Conservation (phyloP, 352 stramenopile species). For the Plasmopara halstedii region DNA sequence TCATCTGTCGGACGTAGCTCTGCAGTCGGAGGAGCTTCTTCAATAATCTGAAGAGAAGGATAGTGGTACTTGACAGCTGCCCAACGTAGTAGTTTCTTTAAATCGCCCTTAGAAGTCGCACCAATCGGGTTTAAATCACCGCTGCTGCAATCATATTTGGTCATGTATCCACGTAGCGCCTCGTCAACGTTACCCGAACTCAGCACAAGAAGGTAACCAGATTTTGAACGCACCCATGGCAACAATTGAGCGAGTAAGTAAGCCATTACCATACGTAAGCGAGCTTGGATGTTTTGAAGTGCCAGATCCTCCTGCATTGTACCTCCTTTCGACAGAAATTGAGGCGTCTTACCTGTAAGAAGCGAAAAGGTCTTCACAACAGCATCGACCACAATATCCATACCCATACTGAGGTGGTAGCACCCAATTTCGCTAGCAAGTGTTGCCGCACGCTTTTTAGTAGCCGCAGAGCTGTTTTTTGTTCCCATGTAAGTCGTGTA, state of each 20-base stretch:
- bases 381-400: slow-evolving; percentile 93
- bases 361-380: slow-evolving; percentile 72
- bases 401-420: slow-evolving; percentile 94
- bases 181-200: slow-evolving; percentile 98
- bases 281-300: slow-evolving; percentile 98
- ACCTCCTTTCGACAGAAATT: slow-evolving; percentile 85
- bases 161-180: slow-evolving; percentile 97
- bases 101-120: slow-evolving; percentile 91
- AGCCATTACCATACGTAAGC: slow-evolving; percentile 97
- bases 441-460: slow-evolving; percentile 80
- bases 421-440: slow-evolving; percentile 90
- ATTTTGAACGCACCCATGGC: slow-evolving; percentile 92
- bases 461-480: slow-evolving; percentile 90
- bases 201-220: slow-evolving; percentile 96
- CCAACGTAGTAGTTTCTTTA: slow-evolving; percentile 96
- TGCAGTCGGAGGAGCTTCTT: slow-evolving; percentile 91
- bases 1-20: slow-evolving; percentile 91
- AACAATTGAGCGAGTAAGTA: slow-evolving; percentile 98
- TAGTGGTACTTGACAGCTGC: slow-evolving; percentile 89
- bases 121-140: slow-evolving; percentile 99
- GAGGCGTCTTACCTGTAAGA: slow-evolving; percentile 85
- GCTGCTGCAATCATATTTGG: slow-evolving; percentile 99
- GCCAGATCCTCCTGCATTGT: slow-evolving; percentile 93
- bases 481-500: slow-evolving; percentile 99
- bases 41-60: slow-evolving; percentile 87